These are phyloP conservation scores for Senecio squalidus DNA, from an alignment of 140 eudicot species.

Conservation along the genomic window DNA sequence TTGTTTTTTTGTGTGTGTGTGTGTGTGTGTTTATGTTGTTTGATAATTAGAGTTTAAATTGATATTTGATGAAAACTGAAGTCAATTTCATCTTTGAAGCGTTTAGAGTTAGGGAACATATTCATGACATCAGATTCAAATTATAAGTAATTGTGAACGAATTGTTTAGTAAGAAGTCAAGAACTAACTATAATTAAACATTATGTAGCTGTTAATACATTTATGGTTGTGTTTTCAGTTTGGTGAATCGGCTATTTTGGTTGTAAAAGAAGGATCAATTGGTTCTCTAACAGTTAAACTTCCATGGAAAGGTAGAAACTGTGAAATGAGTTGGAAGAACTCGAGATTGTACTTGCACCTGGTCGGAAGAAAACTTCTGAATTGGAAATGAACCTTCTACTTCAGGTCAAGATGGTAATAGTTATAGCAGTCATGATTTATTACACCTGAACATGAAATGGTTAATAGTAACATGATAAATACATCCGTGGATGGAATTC, in stretches of 20 bases:
- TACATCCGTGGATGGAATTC: conserved; percentile 65
- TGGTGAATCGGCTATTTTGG: conserved; percentile 49
- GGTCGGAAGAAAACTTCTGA: conserved; percentile 15
- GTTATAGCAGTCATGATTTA: conserved; percentile 17
- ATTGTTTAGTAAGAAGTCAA: no score
- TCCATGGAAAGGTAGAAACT: conserved; percentile 81
- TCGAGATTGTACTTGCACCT: conserved; percentile 77
- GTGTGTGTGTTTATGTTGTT: no score
- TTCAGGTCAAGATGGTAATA: conserved; percentile 30
- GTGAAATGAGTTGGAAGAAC: conserved; percentile 76
- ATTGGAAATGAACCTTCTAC: conserved; percentile 28
- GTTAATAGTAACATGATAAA: conserved; percentile 12
- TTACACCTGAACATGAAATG: conserved; percentile 36
- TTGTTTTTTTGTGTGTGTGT: no score
- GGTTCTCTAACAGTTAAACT: conserved; percentile 56
- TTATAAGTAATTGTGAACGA: no score
- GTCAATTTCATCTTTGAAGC: no score
- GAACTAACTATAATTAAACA: no score
- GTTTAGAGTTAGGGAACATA: no score
- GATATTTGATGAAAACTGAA: no score
- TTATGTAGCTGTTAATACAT: no score
- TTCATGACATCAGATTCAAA: no score
- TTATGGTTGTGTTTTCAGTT: conserved; percentile 43
- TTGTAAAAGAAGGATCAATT: conserved; percentile 78
- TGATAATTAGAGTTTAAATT: no score